These are phyloP conservation scores for Botrytis medusae DNA, from an alignment of 2,329 filamentous ascomycete species.

Conservation along the genomic window DNA sequence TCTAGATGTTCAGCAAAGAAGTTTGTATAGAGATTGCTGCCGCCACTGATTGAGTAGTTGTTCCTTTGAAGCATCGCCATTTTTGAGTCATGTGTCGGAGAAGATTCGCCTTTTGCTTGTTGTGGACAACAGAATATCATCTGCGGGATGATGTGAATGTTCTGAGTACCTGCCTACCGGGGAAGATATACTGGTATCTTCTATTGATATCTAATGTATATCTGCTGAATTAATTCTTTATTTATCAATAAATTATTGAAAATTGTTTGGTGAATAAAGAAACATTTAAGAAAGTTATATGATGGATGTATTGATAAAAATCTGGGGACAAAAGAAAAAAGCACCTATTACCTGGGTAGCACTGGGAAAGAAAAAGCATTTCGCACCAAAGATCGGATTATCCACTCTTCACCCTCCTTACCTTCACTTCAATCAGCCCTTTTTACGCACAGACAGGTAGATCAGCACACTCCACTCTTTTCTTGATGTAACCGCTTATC, in stretches of 20 bases:
- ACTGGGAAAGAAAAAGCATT: not conserved
- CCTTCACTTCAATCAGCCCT: not conserved
- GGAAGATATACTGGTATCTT: not conserved
- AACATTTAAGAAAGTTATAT: not conserved
- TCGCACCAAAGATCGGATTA: not conserved
- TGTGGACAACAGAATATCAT: not conserved
- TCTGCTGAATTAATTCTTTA: not conserved
- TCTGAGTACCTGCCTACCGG: not conserved
- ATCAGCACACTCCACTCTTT: not conserved
- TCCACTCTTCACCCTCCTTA: not conserved
- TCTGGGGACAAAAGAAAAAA: not conserved
- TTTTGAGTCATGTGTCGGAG: not conserved
- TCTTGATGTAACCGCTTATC: not conserved
- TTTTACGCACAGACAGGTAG: not conserved
- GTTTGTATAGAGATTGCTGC: not conserved
- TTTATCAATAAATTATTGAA: not conserved
- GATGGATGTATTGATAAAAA: not conserved
- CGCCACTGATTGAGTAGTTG: not conserved
- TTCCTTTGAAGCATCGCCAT: not conserved
- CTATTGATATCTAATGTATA: not conserved
- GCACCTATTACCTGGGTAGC: not conserved
- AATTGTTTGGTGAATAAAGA: no score
- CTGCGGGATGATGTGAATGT: not conserved
- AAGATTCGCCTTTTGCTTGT: not conserved
- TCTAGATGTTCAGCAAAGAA: constrained; percentile 5